Evolutionary conservation across 306 rosid species (phyloP), one percentile per base, ranked within the genome.

Genomic region (Cucurbita pepo): DNA sequence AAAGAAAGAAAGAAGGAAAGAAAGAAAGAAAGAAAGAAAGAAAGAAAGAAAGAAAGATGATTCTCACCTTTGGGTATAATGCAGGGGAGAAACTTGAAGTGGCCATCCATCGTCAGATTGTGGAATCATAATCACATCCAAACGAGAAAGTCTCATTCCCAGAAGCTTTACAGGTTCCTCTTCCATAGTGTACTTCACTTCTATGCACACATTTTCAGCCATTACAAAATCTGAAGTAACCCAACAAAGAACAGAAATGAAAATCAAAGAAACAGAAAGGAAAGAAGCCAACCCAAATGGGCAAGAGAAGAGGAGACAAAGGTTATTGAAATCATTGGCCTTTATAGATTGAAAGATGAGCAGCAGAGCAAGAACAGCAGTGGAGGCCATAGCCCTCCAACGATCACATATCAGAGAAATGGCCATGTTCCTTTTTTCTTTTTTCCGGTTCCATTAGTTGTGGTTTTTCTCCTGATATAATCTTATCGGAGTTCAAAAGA

Each of bases 21-120:
- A 50, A 48, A 50, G 0, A 5, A 14, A 64, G 21, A 34, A 21
- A 63, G 13, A 14, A 30, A 50, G 34, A 50, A 48, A 50, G 0
- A 30, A 19, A 63, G 13, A 13, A 30, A 50, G 34, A 50, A 48
- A 50, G 0, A 5, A 14, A 64, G 21, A 30, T 30, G 67, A 56
- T 18, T 36, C 85, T 82, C 79, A 91, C 99, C 91, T 44, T 91
- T 76, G 77, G 99, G 99, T 77, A 91, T 72, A 9, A 88, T 84
- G 77, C 99, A 94, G 73, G 99, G 99, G 16, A 94, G 89, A 83
- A 88, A 94, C 75, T 83, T 85, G 45, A 87, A 36, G 52, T 48
- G 12, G 18, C 77, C 60, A 40, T n/a, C 30, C 34, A 59, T 66
- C 52, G 14, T 74, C 56, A 78, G 74, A n/a, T n/a, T n/a, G n/a